Base-by-base conservation (phyloP, 495 filamentous ascomycete species). In the Tuber umbilicatum region DNA sequence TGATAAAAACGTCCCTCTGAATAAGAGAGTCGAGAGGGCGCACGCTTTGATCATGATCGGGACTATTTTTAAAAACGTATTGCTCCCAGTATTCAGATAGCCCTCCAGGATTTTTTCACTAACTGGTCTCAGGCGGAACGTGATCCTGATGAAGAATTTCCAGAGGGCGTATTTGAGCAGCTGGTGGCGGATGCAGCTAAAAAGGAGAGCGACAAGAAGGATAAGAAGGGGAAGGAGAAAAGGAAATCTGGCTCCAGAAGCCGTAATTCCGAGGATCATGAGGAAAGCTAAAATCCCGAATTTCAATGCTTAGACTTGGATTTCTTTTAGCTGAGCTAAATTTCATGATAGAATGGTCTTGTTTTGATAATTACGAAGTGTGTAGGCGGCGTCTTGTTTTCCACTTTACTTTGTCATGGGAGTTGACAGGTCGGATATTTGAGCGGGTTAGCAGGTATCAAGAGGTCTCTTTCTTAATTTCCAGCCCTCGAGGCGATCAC, bases 141-240 rank as follows among this genome's bases (percentile, higher is more conserved):
- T 74, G 92, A 94, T 76, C 91, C 94, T 60, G 96, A 98, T 67
- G 95, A 99, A 85, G 95, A 98, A 86, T 95, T 94, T 76, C 94
- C 97, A 73, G 97, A 96, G 86, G 96, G 98, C 90, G 94, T 93
- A 31, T 99, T 99, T 81, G 95, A 99, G 83, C 93, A 97, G 84
- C 90, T 99, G 41, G 96, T 99, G 85, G 93, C 95, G 43, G 95
- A 99, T 82, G 94, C 96, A 9, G 92, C 92, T 69, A 90, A 92
- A 71, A 98, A 98, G 88, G 96, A 97, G 84, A 91, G 92, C 69
- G 91, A 94, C 83, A 88, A 90, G 82, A 86, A 88, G 38, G 85
- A 89, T 40, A 86, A 88, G 42, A 91, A 93, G 83, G 91, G 93
- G 84, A 90, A 92, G 81, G 87, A 91, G 80, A 89, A 64, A 64